Evolutionary conservation across 2,329 filamentous ascomycete genomes (phyloP).

Genomic region (Emergomyces pasteurianus): DNA sequence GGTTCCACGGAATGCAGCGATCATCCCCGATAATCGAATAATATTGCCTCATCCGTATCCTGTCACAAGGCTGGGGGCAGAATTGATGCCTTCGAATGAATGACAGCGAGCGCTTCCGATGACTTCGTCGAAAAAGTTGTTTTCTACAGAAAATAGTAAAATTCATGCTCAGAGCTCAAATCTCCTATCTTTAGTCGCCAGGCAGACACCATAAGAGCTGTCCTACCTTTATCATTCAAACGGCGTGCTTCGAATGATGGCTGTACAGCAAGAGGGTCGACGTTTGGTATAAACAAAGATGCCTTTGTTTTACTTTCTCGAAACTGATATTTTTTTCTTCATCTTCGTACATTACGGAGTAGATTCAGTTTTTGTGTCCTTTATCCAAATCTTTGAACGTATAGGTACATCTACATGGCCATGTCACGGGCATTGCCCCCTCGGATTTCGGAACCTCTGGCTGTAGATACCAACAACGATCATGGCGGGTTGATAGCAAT

Average conservation of each 20-base stretch:
- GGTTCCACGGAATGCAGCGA: background rate
- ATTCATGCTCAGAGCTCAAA: background rate
- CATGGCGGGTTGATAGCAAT: conserved; percentile 32
- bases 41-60: background rate
- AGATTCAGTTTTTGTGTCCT: background rate
- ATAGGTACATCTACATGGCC: background rate
- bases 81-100: background rate
- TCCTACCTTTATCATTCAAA: background rate
- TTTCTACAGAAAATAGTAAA: background rate
- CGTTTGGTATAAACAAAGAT: background rate
- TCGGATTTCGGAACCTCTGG: conserved; percentile 23
- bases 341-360: background rate
- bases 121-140: background rate
- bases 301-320: background rate
- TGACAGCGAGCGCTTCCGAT: background rate
- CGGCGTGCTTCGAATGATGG: background rate
- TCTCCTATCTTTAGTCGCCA: background rate
- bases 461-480: conserved; percentile 25
- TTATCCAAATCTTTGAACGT: background rate
- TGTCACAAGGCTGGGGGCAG: background rate
- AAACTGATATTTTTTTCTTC: background rate
- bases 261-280: background rate
- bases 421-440: conserved; percentile 9
- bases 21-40: background rate
- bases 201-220: background rate